Percentiles rank a stretch among this genome's conserved stretches.
Evolutionary conservation across 768 basidiomycete genomes (phyloP).

Genomic region (Mycena leptocephala): DNA sequence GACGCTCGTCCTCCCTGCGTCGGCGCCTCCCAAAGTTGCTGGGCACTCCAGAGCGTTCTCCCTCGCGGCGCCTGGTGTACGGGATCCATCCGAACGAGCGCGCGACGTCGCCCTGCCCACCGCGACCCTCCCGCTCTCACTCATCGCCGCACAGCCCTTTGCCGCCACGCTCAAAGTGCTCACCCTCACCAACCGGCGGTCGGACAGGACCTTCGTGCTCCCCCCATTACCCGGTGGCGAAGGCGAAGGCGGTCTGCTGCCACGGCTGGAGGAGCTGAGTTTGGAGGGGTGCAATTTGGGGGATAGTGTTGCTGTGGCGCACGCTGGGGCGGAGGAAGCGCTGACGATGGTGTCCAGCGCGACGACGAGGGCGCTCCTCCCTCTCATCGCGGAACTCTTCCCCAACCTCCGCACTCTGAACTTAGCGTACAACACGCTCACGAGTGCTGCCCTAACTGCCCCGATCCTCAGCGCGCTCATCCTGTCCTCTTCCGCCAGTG

Average conservation of each 20-base stretch:
- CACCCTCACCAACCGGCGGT: slow-evolving; percentile 74
- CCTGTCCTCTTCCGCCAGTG: slow-evolving; percentile 49
- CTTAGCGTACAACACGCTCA: slow-evolving; percentile 82
- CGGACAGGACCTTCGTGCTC: slow-evolving; percentile 76
- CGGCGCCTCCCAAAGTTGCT: slow-evolving; percentile 65
- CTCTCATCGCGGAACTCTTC: slow-evolving; percentile 76
- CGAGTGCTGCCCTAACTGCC: slow-evolving; percentile 65
- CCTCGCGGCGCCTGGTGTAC: slow-evolving; percentile 46
- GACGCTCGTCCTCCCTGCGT: slow-evolving; percentile 78
- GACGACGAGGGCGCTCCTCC: slow-evolving; percentile 67
- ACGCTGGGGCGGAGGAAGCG: slow-evolving; percentile 47
- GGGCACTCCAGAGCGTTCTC: slow-evolving; percentile 79
- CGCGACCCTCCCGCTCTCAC: slow-evolving; percentile 77
- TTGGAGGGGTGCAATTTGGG: slow-evolving; percentile 82
- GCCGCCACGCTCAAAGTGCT: slow-evolving; percentile 72
- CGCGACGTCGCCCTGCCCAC: slow-evolving; percentile 73
- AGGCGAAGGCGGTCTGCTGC: slow-evolving; percentile 71
- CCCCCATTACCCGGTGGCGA: slow-evolving; percentile 55
- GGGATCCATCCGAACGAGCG: background rate
- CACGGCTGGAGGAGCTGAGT: slow-evolving; percentile 80
- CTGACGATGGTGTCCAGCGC: slow-evolving; percentile 54
- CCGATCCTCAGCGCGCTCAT: slow-evolving; percentile 68
- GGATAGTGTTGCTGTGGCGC: slow-evolving; percentile 70
- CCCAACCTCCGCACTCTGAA: slow-evolving; percentile 80
- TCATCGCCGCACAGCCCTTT: slow-evolving; percentile 74